A percentile compares a stretch with the other conserved stretches of the same genome.
These are phyloP conservation scores for Dryas drummondii DNA, from an alignment of 306 rosid genomes.

Conservation along the genomic window DNA sequence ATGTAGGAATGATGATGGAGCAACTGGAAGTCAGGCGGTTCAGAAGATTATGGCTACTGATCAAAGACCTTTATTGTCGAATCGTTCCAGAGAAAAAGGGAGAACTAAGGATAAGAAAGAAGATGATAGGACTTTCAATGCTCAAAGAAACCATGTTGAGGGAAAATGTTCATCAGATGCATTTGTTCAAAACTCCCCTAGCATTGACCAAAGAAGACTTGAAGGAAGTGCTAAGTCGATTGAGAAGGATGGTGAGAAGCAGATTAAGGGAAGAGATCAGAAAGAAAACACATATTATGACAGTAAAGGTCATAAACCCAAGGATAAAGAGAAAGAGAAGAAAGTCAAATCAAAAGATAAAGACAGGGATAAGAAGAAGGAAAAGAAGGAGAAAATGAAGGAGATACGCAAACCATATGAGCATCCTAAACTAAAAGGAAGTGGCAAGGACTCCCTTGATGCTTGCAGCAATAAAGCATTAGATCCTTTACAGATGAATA, in stretches of 20 bases:
- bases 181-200: conserved; percentile 3
- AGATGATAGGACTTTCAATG: neutral
- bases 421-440: conserved; percentile 7
- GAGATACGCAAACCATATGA: conserved; percentile 5
- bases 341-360: conserved; percentile 11
- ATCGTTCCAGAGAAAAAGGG: neutral
- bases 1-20: conserved; percentile 16
- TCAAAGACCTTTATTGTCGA: conserved; percentile 1
- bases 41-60: neutral
- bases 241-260: conserved; percentile 9
- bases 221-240: conserved; percentile 5
- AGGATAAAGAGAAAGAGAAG: conserved; percentile 6
- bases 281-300: neutral
- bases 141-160: conserved; percentile 14
- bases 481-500: neutral
- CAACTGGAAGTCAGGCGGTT: conserved; percentile 10
- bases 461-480: neutral
- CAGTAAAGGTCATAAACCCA: conserved; percentile 10
- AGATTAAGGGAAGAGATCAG: conserved; percentile 14
- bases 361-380: neutral
- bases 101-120: conserved; percentile 5
- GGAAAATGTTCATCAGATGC: neutral
- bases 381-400: neutral
- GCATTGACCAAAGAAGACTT: conserved; percentile 1
- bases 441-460: neutral